Evolutionary conservation across 2,329 filamentous ascomycete species (phyloP), one percentile per base, ranked within the genome.

Genomic region (Aspergillus quadrilineatus): DNA sequence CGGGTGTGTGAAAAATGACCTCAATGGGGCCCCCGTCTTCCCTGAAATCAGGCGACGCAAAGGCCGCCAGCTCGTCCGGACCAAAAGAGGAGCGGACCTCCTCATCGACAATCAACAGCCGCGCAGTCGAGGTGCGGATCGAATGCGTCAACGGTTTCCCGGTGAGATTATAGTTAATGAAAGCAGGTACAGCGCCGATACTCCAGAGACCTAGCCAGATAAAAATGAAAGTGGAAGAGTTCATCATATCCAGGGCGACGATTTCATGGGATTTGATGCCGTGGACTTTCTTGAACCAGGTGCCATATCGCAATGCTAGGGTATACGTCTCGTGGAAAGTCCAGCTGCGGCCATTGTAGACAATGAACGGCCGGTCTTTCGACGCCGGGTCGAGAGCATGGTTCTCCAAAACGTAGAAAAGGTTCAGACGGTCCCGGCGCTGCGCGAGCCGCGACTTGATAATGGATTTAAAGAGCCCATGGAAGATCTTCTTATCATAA

Each of bases 141-240:
- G 89, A 93, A 73, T 96, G 91, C 3, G 83, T 72, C 59, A 96
- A 77, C 0, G 90, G 81, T 29, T 87, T 84, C 10, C 86, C 87
- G 0, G 82, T 81, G 48, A 96, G 77, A 69, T 94, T 94, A 74
- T 92, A 93, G 74, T 96, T 96, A 75, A 96, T 88, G 65, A 94
- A 90, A 0, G 91, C 91, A 0, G 91, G 90, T 55, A 86, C 86
- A 0, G 89, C 91, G 9, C 92, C 92, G 57, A 96, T 85, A 30
- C 87, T 85, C 90, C 90, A 96, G 32, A 96, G 74, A 0, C 87
- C 91, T 53, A 92, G 78, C 80, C 87, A 84, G 7, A 95, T 60
- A 69, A 92, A 89, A 29, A 93, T 67, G 66, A 91, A 93, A 3
- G 82, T 81, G n/a, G 90, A 85, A 41, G 85, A 89, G 69, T 96